Conservation (phyloP, 2,329 filamentous ascomycete genomes). For the Daldinia eschscholtzii region DNA sequence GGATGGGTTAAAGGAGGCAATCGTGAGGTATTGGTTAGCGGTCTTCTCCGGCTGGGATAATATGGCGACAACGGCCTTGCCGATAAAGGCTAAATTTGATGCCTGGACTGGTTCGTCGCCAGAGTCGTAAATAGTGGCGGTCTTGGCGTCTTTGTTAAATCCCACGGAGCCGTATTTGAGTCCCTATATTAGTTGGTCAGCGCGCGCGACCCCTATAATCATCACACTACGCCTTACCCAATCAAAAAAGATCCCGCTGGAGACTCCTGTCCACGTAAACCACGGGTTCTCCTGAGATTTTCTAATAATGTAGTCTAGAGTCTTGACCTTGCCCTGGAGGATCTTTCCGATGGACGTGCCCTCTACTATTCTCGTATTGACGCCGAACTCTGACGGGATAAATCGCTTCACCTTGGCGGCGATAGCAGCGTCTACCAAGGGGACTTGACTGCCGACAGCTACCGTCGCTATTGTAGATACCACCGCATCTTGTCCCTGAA, state of each 20-base stretch:
- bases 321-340: conserved; percentile 48
- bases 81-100: conserved; percentile 65
- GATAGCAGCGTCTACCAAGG: conserved; percentile 67
- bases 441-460: conserved; percentile 60
- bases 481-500: conserved; percentile 67
- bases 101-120: conserved; percentile 65
- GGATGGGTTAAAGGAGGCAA: conserved; percentile 68
- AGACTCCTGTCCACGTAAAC: conserved; percentile 71
- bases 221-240: conserved; percentile 57
- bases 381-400: conserved; percentile 67
- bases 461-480: conserved; percentile 62
- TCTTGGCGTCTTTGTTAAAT: conserved; percentile 63
- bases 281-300: conserved; percentile 59
- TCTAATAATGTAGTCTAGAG: conserved; percentile 65
- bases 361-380: conserved; percentile 50
- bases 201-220: too few relatives aligned
- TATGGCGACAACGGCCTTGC: conserved; percentile 63
- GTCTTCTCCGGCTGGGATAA: conserved; percentile 64
- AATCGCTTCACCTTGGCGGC: conserved; percentile 68
- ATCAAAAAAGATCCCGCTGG: conserved; percentile 72
- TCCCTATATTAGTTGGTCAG: conserved; percentile 52
- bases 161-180: conserved; percentile 64
- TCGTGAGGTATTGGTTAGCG: conserved; percentile 68
- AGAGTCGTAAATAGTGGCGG: conserved; percentile 67
- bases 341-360: conserved; percentile 45